Evolutionary conservation across 2,329 filamentous ascomycete species (phyloP).

Genomic region (Albophoma yamanashiensis): DNA sequence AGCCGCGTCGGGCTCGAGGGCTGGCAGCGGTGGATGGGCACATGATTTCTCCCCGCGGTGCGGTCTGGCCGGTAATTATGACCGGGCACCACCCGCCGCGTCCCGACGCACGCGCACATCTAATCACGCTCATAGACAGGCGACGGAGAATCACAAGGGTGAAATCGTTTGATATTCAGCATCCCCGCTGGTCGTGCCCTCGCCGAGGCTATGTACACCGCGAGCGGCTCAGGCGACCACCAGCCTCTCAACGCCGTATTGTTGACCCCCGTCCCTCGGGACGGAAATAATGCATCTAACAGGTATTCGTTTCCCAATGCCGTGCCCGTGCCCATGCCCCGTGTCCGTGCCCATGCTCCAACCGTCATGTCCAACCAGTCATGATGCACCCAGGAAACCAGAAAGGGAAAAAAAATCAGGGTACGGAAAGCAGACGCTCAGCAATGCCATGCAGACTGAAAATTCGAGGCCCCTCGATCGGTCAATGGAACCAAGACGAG

Average conservation of each 20-base stretch:
- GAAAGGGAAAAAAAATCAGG: not conserved
- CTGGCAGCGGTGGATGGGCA: slow-evolving; percentile 14
- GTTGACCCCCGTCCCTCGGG: not conserved
- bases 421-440: not conserved
- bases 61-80: not conserved
- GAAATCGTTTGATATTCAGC: not conserved
- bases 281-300: not conserved
- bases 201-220: not conserved
- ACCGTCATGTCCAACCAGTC: not conserved
- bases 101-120: not conserved
- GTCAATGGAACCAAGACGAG: not conserved
- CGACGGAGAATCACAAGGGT: not conserved
- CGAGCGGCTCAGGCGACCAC: not conserved
- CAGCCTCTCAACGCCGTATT: not conserved
- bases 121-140: not conserved
- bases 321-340: not conserved
- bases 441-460: not conserved
- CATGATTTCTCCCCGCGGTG: not conserved
- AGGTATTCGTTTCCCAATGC: not conserved
- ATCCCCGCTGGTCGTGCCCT: not conserved
- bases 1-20: not conserved
- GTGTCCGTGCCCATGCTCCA: not conserved
- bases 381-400: not conserved
- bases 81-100: not conserved
- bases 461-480: not conserved